These are phyloP conservation scores for Penicillium taxi DNA, from an alignment of 495 filamentous ascomycete species.

Conservation along the genomic window DNA sequence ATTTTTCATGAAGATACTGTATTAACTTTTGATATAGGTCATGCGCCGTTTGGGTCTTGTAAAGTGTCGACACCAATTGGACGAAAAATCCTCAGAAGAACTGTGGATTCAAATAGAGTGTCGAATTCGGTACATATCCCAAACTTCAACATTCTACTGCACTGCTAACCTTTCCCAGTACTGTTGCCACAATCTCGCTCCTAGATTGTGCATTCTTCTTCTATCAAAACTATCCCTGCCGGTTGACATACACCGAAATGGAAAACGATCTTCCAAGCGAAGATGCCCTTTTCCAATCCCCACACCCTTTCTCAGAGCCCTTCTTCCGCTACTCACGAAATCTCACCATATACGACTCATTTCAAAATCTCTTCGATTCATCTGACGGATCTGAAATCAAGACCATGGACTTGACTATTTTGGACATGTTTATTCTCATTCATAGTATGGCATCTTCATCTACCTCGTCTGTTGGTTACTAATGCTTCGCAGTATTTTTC, in stretches of 20 bases:
- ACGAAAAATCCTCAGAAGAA: slow-evolving; percentile 23
- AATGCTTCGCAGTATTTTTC: slow-evolving; percentile 28
- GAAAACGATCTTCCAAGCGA: slow-evolving; percentile 35
- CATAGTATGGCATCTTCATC: slow-evolving; percentile 24
- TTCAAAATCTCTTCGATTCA: slow-evolving; percentile 29
- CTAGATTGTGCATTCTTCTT: slow-evolving; percentile 42
- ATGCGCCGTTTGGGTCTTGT: slow-evolving; percentile 32
- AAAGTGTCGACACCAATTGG: slow-evolving; percentile 24
- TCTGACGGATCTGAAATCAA: slow-evolving; percentile 5
- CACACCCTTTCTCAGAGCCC: slow-evolving; percentile 34
- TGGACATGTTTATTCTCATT: slow-evolving; percentile 41
- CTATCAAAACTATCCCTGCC: slow-evolving; percentile 39
- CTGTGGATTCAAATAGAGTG: slow-evolving; percentile 41
- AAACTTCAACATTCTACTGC: background rate
- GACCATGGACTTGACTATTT: slow-evolving; percentile 19
- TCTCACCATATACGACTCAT: slow-evolving; percentile 25
- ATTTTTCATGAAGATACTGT: background rate
- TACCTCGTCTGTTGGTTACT: background rate
- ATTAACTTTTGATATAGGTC: slow-evolving; percentile 9
- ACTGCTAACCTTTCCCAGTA: slow-evolving; percentile 20
- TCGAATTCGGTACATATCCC: slow-evolving; percentile 31
- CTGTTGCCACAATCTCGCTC: slow-evolving; percentile 30
- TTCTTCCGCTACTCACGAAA: slow-evolving; percentile 30
- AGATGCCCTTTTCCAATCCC: slow-evolving; percentile 28
- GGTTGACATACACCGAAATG: slow-evolving; percentile 29